A percentile compares a stretch with the other conserved stretches of the same genome.
Conservation (phyloP, 768 basidiomycete genomes). For the Kwoniella heveanensis region DNA sequence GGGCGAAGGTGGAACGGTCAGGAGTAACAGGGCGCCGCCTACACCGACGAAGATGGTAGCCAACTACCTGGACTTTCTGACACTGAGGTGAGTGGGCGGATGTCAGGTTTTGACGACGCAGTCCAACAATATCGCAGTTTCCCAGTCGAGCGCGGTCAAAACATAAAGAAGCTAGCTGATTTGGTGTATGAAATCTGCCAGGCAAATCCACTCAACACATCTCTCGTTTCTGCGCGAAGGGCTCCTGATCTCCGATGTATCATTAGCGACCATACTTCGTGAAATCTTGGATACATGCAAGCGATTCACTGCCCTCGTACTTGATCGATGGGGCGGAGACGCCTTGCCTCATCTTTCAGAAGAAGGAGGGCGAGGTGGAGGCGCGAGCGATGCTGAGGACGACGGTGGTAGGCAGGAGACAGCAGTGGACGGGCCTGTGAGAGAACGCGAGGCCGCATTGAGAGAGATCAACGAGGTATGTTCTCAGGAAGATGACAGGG, state of each 20-base stretch:
- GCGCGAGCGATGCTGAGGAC: too few species aligned
- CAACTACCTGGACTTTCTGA: conserved; percentile 76
- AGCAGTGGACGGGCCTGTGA: conserved; percentile 71
- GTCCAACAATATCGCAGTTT: too few species aligned
- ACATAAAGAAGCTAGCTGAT: too few species aligned
- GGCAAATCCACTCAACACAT: conserved; percentile 77
- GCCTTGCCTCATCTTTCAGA: conserved; percentile 79
- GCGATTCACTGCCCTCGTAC: conserved; percentile 73
- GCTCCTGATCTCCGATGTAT: conserved; percentile 70
- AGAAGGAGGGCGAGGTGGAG: conserved; percentile 63
- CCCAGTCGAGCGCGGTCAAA: too few species aligned
- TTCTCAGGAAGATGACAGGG: too few species aligned
- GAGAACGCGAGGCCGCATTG: conserved; percentile 69
- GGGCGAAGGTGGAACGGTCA: conserved; percentile 22
- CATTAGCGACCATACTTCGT: conserved; percentile 66
- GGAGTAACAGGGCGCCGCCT: conserved; percentile 29
- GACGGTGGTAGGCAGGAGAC: conserved; percentile 44
- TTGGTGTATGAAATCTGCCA: too few species aligned
- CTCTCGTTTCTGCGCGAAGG: conserved; percentile 77
- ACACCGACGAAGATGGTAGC: conserved; percentile 25
- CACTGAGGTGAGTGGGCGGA: conserved; percentile 61
- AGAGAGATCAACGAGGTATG: conserved; percentile 75
- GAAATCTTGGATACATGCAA: conserved; percentile 81
- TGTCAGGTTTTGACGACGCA: too few species aligned
- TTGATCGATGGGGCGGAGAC: conserved; percentile 91